A percentile compares a stretch with the other conserved stretches of the same genome.
phyloP scores from a whole-genome alignment of 441 rosid genomes.

The Adansonia grandidieri region DNA sequence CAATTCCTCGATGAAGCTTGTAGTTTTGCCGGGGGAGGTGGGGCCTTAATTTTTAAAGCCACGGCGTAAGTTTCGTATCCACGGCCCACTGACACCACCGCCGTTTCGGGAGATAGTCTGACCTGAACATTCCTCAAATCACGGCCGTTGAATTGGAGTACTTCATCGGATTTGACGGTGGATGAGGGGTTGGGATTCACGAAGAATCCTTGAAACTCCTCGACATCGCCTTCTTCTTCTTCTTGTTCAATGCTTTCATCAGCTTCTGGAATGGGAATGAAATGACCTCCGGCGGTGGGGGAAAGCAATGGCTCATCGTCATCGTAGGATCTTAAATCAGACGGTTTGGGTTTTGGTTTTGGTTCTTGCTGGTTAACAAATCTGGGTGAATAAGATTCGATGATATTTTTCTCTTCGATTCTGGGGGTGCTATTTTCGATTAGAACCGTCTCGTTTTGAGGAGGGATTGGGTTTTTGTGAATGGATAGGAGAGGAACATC shows the following conservation, averaged over 20 bases:
- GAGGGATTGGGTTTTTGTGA: conserved; percentile 34
- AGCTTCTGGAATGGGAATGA: conserved; percentile 56
- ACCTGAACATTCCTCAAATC: conserved; percentile 53
- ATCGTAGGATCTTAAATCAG: conserved; percentile 44
- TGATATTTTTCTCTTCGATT: conserved; percentile 55
- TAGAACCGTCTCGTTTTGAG: conserved; percentile 21
- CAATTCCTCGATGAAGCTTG: conserved; percentile 16
- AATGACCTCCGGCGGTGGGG: conserved; percentile 41
- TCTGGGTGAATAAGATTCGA: conserved; percentile 59
- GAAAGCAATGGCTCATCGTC: conserved; percentile 71
- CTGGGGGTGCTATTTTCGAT: conserved; percentile 26
- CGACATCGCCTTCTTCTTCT: conserved; percentile 35
- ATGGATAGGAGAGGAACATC: conserved; percentile 60
- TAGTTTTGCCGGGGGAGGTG: conserved; percentile 31
- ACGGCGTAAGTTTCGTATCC: conserved; percentile 59
- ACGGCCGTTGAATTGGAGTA: conserved; percentile 25
- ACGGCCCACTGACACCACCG: conserved; percentile 51
- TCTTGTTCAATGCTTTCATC: conserved; percentile 54
- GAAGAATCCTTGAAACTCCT: conserved; percentile 65
- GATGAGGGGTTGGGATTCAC: conserved; percentile 50
- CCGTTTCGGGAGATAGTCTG: conserved; percentile 52
- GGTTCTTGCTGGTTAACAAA: conserved; percentile 27
- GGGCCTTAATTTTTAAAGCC: conserved; percentile 59
- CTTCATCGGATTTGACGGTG: conserved; percentile 46
- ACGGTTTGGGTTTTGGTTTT: conserved; percentile 17